Evolutionary conservation across 208 protist genomes (phyloP), one percentile per base, ranked within the genome.

Genomic region (Trypanosoma avium): DNA sequence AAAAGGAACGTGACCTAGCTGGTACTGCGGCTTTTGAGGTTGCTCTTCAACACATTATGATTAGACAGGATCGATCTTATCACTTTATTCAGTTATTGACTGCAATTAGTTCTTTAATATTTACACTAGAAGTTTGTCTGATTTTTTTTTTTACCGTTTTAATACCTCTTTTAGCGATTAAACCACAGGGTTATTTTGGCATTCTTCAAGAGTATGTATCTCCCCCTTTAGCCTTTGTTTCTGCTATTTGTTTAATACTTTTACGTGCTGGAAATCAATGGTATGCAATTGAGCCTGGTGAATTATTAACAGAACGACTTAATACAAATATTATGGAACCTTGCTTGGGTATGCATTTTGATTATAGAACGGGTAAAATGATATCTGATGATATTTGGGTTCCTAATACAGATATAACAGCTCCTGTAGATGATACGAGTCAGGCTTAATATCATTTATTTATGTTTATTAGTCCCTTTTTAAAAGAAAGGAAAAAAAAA

Each of bases 41-140:
- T n/a, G 75, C 86, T 15, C 71, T 95, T 24, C 85, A 95, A 61
- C 82, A 93, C 58, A 82, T 86, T 24, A 59, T 86, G 17, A 56
- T 95, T 7, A 76, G 89, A 3, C 89, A 95, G 71, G 86, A 93
- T 67, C 83, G 89, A 22, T 92, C 81, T 10, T 93, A 86, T 75
- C 84, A 95, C 63, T 86, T 91, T 82, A 55, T 84, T 21, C 86
- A 90, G 64, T 65, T 95, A 13, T 64, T 91, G 6, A 90, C 74
- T 12, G 81, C 82, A 3, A 21, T 88, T 17, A 82, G 70, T 57
- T 90, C 84, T 13, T 50, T 93, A 15, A 38, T 92, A 5, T 93
- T 92, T 58, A 75, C 82, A 32, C 46, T 74, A 9, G 71, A 90
- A 49, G 19, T 81, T 22, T 46, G 77, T 38, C 60, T 90, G 15